Conservation (phyloP, 2,329 filamentous ascomycete species). For the Chrysoporthe puriensis region DNA sequence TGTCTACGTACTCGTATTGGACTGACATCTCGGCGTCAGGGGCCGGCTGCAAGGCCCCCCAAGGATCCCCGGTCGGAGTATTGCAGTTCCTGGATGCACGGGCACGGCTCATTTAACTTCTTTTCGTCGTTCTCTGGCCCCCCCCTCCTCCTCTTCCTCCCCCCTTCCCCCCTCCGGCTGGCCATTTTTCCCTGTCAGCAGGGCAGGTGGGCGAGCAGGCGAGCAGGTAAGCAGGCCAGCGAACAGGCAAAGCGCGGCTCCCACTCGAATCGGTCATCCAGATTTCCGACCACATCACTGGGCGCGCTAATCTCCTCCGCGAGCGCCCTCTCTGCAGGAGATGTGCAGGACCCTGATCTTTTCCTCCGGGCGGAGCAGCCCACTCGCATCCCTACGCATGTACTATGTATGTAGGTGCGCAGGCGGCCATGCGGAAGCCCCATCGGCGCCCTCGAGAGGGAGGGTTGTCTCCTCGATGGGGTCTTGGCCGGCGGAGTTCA, state of each 20-base stretch:
- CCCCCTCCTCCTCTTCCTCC: background rate
- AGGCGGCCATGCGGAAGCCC: background rate
- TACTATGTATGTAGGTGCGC: background rate
- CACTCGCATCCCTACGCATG: background rate
- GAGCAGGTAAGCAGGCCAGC: too few species aligned
- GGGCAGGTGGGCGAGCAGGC: too few species aligned
- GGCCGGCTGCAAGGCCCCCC: background rate
- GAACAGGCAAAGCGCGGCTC: slow-evolving; percentile 8
- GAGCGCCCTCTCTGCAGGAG: background rate
- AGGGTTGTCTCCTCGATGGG: background rate
- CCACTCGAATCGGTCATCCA: background rate
- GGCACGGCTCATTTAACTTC: slow-evolving; percentile 21
- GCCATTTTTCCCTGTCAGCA: background rate
- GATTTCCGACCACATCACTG: background rate
- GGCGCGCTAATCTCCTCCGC: background rate
- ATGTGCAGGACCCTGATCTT: background rate
- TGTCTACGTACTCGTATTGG: background rate
- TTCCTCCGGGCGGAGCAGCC: background rate
- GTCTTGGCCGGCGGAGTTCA: background rate
- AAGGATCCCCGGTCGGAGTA: background rate
- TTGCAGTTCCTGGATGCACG: slow-evolving; percentile 14
- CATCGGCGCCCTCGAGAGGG: background rate
- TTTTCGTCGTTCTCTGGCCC: background rate
- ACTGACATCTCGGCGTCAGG: background rate
- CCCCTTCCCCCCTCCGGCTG: background rate